Evolutionary conservation across 768 basidiomycete species (phyloP).

Genomic region (Candolleomyces eurysporus): DNA sequence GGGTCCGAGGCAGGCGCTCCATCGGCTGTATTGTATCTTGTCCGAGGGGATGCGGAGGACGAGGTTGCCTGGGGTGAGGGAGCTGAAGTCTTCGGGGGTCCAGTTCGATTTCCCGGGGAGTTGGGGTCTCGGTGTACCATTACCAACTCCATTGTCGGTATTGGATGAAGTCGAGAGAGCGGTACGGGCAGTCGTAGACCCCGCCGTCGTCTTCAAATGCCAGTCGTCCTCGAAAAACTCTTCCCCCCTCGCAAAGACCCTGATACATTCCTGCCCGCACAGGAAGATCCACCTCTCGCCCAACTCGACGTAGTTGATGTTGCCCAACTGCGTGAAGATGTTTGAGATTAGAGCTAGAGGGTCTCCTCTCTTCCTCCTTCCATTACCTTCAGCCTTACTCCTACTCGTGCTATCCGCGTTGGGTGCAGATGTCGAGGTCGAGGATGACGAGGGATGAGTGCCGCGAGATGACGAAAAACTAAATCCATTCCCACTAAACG

Average conservation of each 20-base stretch:
- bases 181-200: no score
- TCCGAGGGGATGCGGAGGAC: neutral
- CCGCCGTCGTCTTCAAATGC: no score
- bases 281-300: constrained; percentile 57
- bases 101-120: no score
- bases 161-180: no score
- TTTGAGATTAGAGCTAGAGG: neutral
- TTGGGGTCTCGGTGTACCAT: no score
- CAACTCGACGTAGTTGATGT: constrained; percentile 66
- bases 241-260: constrained; percentile 48
- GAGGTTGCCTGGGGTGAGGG: neutral
- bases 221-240: neutral
- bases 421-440: neutral
- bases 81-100: neutral
- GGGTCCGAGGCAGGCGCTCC: neutral
- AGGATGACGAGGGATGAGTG: neutral
- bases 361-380: neutral
- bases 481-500: neutral
- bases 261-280: constrained; percentile 46
- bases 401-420: no score
- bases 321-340: constrained; percentile 25
- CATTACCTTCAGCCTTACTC: no score
- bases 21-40: constrained; percentile 1
- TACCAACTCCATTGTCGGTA: no score
- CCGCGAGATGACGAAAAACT: neutral